Evolutionary conservation across 1,139 yeast species (phyloP).

Genomic region (Pichia sp.): DNA sequence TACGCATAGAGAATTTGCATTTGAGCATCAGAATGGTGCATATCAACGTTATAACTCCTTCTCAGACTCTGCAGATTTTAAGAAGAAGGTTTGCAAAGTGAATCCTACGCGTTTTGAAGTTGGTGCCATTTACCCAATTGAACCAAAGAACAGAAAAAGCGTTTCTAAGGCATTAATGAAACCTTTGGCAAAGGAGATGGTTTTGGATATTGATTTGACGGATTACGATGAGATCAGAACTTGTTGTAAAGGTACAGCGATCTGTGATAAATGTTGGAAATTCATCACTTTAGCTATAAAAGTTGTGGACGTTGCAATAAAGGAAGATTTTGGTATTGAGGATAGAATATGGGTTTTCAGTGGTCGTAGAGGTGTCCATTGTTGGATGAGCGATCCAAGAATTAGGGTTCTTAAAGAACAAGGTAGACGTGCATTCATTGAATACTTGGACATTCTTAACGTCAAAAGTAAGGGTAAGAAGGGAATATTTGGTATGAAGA

Average conservation of each 20-base stretch:
- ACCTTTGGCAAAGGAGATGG: conserved; percentile 80
- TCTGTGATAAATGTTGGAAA: conserved; percentile 90
- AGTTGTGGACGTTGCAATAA: conserved; percentile 62
- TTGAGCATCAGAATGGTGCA: conserved; percentile 77
- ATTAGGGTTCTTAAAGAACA: conserved; percentile 71
- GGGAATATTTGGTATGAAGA: conserved; percentile 42
- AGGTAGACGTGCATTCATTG: conserved; percentile 70
- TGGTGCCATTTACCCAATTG: conserved; percentile 85
- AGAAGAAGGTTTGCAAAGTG: conserved; percentile 59
- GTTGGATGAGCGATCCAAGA: conserved; percentile 89
- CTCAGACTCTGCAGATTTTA: conserved; percentile 61
- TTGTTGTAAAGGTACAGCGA: conserved; percentile 81
- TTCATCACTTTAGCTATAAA: conserved; percentile 84
- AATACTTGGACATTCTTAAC: conserved; percentile 72
- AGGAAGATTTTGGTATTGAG: conserved; percentile 85
- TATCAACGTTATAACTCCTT: conserved; percentile 88
- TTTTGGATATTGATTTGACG: conserved; percentile 95
- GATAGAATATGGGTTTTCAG: conserved; percentile 93
- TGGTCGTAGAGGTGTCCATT: conserved; percentile 99
- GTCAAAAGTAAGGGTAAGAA: conserved; percentile 39
- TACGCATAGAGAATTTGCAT: conserved; percentile 89
- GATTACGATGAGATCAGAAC: conserved; percentile 94
- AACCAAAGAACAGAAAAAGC: conserved; percentile 77
- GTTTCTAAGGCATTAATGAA: conserved; percentile 75
- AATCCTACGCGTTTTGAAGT: conserved; percentile 92